Evolutionary conservation across 169 alveolate species (phyloP), one percentile per base, ranked within the genome.

Genomic region (Cryptosporidium parvum): DNA sequence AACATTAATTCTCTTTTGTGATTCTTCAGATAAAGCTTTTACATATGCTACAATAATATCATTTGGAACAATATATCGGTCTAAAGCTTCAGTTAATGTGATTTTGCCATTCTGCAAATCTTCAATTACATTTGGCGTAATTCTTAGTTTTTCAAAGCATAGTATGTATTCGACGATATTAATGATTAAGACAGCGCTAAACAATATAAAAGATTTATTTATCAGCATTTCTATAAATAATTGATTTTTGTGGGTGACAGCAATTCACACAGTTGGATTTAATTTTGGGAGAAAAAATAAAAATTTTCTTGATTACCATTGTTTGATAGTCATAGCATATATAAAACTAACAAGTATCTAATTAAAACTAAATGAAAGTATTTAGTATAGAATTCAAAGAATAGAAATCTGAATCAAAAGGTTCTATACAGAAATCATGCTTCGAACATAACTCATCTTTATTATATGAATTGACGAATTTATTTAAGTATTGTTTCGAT

Each of bases 1-100:
- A 10, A 80, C 75, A 62, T 62, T 59, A 23, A 59, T 26, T 62
- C 48, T 80, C 65, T 65, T 59, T 58, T 80, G 89, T 9, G 89
- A 80, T 37, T 59, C 73, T 44, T 59, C 56, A 31, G 89, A 80
- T 10, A 61, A 26, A 26, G 73, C 75, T 45, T 80, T 48, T 26
- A 80, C 65, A 80, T 80, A 80, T 12, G 89, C 56, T 39, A 80
- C 89, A 3, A 80, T 59, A 29, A 80, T 80, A 44, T 80, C 89
- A 18, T 26, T 80, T 42, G 89, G 89, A 59, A 80, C 37, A 45
- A 80, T 58, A 45, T 62, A 80, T 42, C 75, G 45, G 16, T 80
- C 89, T n/a, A 80, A 67, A 16, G 75, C 73, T 39, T 80, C 89
- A 1, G 89, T 80, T 29, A 80, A 56, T 58, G 89, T 80, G 16